Evolutionary conservation across 2,329 filamentous ascomycete species (phyloP).

Genomic region (Botrytis hyacinthi): DNA sequence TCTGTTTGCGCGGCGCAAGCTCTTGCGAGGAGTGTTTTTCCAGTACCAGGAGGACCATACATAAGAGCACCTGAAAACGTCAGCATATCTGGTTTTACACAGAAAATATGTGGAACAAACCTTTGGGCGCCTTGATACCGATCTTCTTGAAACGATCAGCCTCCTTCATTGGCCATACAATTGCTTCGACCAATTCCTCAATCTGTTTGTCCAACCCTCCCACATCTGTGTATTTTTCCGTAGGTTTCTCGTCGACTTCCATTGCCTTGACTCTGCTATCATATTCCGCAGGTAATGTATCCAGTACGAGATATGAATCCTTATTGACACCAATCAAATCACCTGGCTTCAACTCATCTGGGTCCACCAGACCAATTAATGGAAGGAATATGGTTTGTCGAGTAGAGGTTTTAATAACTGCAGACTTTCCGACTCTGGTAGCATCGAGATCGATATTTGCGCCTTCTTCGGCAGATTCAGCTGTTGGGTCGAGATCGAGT

Average conservation of each 20-base stretch:
- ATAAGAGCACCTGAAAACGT: conserved; percentile 76
- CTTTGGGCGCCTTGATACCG: conserved; percentile 98
- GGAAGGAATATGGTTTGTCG: conserved; percentile 98
- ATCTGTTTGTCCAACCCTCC: conserved; percentile 98
- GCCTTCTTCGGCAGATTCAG: conserved; percentile 93
- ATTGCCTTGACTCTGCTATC: conserved; percentile 99
- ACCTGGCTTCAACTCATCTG: conserved; percentile 88
- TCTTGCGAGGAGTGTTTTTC: conserved; percentile 88
- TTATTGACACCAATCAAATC: conserved; percentile 99
- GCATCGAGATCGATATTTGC: conserved; percentile 98
- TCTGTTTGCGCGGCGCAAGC: conserved; percentile 97
- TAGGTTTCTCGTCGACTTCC: conserved; percentile 99
- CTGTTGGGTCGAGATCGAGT: conserved; percentile 91
- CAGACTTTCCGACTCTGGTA: conserved; percentile 93
- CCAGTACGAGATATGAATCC: conserved; percentile 95
- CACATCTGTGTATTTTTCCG: conserved; percentile 97
- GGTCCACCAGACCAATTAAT: conserved; percentile 93
- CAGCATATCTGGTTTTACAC: conserved; percentile 19
- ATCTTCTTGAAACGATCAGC: conserved; percentile 99
- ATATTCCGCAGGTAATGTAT: conserved; percentile 95
- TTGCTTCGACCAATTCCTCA: conserved; percentile 95
- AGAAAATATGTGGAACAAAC: conserved; percentile 50
- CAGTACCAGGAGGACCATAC: conserved; percentile 91
- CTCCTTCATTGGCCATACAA: conserved; percentile 99
- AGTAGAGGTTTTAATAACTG: conserved; percentile 98